Conservation (phyloP, 73 alveolate genomes). For the Durusdinium trenchii region DNA sequence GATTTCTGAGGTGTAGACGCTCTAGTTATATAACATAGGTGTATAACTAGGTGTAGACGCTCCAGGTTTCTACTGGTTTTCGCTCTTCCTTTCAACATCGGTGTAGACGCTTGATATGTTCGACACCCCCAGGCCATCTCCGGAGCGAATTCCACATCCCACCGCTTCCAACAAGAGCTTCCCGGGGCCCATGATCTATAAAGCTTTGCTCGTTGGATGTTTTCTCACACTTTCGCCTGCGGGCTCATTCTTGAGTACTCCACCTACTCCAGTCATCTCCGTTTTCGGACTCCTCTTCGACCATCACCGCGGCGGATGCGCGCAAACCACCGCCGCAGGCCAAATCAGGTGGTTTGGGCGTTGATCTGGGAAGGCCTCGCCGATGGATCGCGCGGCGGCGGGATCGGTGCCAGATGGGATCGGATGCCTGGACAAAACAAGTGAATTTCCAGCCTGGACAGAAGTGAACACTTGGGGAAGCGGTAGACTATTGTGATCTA, state of each 20-base stretch:
- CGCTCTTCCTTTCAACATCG: no score
- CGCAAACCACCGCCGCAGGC: background rate
- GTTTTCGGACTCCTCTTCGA: no score
- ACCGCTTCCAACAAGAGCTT: background rate
- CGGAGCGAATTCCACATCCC: background rate
- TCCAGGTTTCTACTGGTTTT: no score
- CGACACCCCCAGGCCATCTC: no score
- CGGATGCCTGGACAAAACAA: background rate
- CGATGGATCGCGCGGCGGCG: background rate
- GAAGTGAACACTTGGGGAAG: background rate
- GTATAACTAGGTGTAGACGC: no score
- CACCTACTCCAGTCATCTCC: no score
- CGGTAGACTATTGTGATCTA: background rate
- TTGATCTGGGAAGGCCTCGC: conserved; percentile 28
- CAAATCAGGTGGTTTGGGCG: conserved; percentile 49
- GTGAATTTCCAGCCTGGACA: no score
- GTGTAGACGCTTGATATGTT: no score
- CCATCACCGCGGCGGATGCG: background rate
- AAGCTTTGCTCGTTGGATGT: background rate
- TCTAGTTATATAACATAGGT: no score
- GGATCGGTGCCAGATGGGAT: background rate
- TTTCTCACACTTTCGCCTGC: background rate
- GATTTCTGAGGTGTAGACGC: no score
- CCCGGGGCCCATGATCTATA: background rate
- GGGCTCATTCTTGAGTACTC: background rate